Base-by-base conservation (phyloP, 495 filamentous ascomycete species). In the Lophiotrema nucula region DNA sequence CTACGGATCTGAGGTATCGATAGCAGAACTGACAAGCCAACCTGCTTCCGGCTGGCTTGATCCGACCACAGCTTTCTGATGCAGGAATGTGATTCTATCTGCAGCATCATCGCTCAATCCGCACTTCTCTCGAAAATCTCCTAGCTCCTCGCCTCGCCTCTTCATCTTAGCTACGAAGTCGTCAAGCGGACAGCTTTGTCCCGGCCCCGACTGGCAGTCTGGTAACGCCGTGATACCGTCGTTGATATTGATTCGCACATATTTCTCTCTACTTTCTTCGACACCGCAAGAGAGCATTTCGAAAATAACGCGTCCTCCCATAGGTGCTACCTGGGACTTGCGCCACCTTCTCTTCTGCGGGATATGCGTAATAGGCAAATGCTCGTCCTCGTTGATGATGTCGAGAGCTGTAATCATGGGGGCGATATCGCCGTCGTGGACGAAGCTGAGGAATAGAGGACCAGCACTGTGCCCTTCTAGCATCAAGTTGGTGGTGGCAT, bases 401-500 rank as follows among this genome's bases (percentile, higher is more conserved):
- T 80, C 77, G 21, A 84, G 70, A 10, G 80, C 76, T 11, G 81
- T 70, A 16, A 83, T 66, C 66, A 83, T 77, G 1, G 80, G 79
- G 6, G 80, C 71, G 27, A 84, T 80, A 52, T 84, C 82, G 27
- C 79, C 80, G 59, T 83, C 82, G 59, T 85, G 82, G 3, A 80
- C 81, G 65, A 85, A 85, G 62, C 77, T 83, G 49, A 83, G 78
- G 61, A 79, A 85, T 22, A 83, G 54, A 8, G 72, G 70, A 1
- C 82, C 81, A 41, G 69, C 75, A 27, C 65, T 55, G 2, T 78
- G 76, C 0, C 82, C 82, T 31, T 73, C 54, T 10, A 61, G 57
- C 47, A 85, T 67, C 28, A 85, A 67, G 46, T 72, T 68, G 13
- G 75, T 68, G 1, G 81, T 84, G 13, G 82, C 79, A 69, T 85